A percentile compares a stretch with the other conserved stretches of the same genome.
These are phyloP conservation scores for Yamadazyma dendronema DNA, from an alignment of 1,139 yeast species.

Conservation along the genomic window DNA sequence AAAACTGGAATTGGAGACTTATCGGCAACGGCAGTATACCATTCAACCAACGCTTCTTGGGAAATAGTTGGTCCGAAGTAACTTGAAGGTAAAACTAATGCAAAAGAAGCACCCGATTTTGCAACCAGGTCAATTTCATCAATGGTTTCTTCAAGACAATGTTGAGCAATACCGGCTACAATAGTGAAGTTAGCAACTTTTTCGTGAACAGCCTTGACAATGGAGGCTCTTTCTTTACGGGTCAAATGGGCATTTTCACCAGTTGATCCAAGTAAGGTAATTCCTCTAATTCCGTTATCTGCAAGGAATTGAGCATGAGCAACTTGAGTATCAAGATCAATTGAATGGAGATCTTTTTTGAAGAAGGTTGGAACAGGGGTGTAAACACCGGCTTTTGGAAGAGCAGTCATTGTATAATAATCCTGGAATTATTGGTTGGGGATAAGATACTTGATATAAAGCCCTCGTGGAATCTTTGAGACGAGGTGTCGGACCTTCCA, in stretches of 20 bases:
- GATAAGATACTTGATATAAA: background rate
- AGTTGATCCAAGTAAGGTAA: slow-evolving; percentile 36
- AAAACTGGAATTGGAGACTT: slow-evolving; percentile 42
- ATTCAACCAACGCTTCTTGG: slow-evolving; percentile 43
- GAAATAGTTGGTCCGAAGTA: slow-evolving; percentile 43
- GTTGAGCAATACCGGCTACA: slow-evolving; percentile 45
- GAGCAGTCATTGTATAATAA: background rate
- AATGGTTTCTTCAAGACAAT: slow-evolving; percentile 38
- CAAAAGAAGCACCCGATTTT: slow-evolving; percentile 43
- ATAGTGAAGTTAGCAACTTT: slow-evolving; percentile 39
- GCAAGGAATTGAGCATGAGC: slow-evolving; percentile 33
- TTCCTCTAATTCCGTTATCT: slow-evolving; percentile 30
- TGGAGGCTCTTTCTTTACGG: slow-evolving; percentile 34
- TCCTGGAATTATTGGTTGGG: no score
- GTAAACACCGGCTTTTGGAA: slow-evolving; percentile 23
- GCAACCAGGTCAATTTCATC: slow-evolving; percentile 34
- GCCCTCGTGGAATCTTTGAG: background rate
- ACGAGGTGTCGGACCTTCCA: no score
- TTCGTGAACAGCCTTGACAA: slow-evolving; percentile 30
- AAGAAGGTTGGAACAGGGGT: slow-evolving; percentile 42
- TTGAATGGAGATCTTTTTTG: slow-evolving; percentile 25
- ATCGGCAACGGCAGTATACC: slow-evolving; percentile 46
- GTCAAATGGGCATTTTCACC: slow-evolving; percentile 51
- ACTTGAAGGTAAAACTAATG: slow-evolving; percentile 44
- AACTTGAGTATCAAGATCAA: slow-evolving; percentile 33